Conservation (phyloP, 129 eudicot species). For the Pittosporum tobira region DNA sequence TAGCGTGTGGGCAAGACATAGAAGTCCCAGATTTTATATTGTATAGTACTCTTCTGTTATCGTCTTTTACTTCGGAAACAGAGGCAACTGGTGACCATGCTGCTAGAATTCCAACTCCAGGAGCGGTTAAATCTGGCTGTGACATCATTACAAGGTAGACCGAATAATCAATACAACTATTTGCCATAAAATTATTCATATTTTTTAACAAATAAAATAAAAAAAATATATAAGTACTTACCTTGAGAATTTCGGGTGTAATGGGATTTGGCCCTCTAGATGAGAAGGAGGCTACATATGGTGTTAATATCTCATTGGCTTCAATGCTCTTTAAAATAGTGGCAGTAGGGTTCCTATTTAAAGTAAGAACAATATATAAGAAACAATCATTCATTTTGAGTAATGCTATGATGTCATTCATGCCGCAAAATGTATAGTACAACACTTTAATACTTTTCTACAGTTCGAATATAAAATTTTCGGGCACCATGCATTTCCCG, state of each 20-base stretch:
- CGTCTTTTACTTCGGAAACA: slow-evolving; percentile 5
- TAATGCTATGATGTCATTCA: no score
- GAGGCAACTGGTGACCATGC: slow-evolving; percentile 18
- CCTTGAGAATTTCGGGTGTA: slow-evolving; percentile 27
- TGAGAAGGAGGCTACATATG: slow-evolving; percentile 25
- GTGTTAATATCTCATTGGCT: slow-evolving; percentile 12
- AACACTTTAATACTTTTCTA: no score
- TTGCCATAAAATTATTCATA: no score
- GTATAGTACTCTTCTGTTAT: slow-evolving; percentile 17
- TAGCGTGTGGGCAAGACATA: slow-evolving; percentile 30
- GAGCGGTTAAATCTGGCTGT: slow-evolving; percentile 34
- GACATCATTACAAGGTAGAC: background rate
- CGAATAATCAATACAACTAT: background rate
- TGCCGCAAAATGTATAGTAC: no score
- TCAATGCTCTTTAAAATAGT: slow-evolving; percentile 18
- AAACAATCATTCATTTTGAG: background rate
- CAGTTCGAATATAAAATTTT: no score
- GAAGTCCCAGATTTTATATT: slow-evolving; percentile 25
- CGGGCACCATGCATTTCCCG: no score
- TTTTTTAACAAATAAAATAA: no score
- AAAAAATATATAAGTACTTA: background rate
- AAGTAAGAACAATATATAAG: background rate
- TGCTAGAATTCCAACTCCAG: slow-evolving; percentile 32
- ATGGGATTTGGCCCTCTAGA: slow-evolving; percentile 29
- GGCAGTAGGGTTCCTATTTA: slow-evolving; percentile 18